Base-by-base conservation (phyloP, 441 rosid species). In the Capsella rubella region DNA sequence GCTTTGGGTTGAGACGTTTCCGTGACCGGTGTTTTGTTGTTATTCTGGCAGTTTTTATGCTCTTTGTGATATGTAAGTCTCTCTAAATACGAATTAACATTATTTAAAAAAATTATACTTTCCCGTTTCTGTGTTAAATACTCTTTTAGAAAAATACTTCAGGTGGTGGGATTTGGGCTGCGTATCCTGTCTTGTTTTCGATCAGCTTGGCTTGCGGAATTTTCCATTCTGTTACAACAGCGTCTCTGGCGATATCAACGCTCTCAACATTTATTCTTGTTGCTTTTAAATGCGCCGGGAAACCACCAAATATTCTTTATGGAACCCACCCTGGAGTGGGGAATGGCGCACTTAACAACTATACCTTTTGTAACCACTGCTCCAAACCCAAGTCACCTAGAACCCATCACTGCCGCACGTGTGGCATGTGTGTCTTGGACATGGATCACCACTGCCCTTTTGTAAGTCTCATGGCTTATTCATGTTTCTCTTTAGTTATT, bases 391-490 rank as follows among this genome's bases (percentile, higher is more conserved):
- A 95, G 82, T 89, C 99, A 21, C 94, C 96, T 5, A 87, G 91
- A 82, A 67, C 89, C 60, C 97, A 92, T 88, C 97, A 92, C 81
- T 95, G 99, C 73, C 88, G 93, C 78, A 84, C 99, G 5, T 95
- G 97, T 77, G 90, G 92, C 77, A 85, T 80, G 82, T 95, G 97
- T 82, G 80, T 95, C 53, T 67, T 92, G 63, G 96, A 95, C 84
- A 95, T 92, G 97, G 99, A 95, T 84, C 99, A 95, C 80, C 99
- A 92, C 83, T 95, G 97, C 83, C 99, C 99, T 67, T 89, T 95
- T 70, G 98, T 93, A 85, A 87, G 96, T 84, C 55, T 70, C 62
- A 8, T 67, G 29, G 28, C 32, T 59, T 58, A 34, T 55, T 15
- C 25, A n/a, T 16, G 31, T 54, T 43, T 45, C 5, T 54, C 49